Base-by-base conservation (phyloP, 2,329 filamentous ascomycete genomes). In the Monosporascus sp. region DNA sequence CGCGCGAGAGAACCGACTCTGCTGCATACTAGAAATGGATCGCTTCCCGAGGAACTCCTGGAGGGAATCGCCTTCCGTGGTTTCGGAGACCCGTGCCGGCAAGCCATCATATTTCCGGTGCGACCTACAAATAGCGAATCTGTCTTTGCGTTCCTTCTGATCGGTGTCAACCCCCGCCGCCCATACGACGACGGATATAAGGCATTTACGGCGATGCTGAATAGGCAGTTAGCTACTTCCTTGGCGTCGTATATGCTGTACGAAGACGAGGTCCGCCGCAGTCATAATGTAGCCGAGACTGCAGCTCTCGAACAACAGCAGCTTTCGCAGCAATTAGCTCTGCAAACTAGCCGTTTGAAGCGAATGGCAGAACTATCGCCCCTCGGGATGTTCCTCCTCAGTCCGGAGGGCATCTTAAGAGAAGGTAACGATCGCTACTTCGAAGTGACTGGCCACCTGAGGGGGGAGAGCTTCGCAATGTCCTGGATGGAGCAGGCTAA, bases 181-280 rank as follows among this genome's bases (percentile, higher is more conserved):
- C 82, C 82, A 0, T 86, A 82, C 58, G 83, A 87, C 60, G 78
- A 83, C 51, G 82, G 85, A 54, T 86, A 86, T 61, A 77, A 75
- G 49, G 69, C 82, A 0, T 87, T 86, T 55, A 71, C 85, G 2
- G 76, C 60, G 22, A 61, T 72, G 49, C 58, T 75, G 0, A 72
- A 70, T 47, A 63, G 70, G 14, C 85, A 71, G 62, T 69, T 87
- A 2, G 81, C 79, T 0, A 86, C 82, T 0, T 85, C 82, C 0
- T 67, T 87, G 22, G 84, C 84, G 2, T 86, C 83, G 0, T 80
- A 85, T 0, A 82, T 86, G 0, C 70, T 87, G 0, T 85, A 85
- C 49, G 82, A 86, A 63, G 82, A 86, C 54, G 84, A 87, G 58
- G 84, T 85, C 7, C 73, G 78, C 18, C 73, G 81, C 50, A 79